Base-by-base conservation (phyloP, 2,329 filamentous ascomycete species). In the Tolypocladium pustulatum region DNA sequence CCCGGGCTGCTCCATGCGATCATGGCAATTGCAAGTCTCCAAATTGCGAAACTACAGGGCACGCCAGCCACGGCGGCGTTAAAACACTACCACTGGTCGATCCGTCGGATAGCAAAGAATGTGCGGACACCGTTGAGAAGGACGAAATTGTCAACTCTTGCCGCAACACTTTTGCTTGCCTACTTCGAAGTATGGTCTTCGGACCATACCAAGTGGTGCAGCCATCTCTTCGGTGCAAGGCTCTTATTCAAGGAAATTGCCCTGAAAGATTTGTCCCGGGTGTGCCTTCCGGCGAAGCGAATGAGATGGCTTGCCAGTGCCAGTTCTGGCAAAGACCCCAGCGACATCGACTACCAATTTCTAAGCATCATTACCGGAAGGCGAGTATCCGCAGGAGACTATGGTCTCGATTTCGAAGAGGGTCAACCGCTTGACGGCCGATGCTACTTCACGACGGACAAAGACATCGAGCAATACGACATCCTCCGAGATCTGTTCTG, bases 111-210 rank as follows among this genome's bases (percentile, higher is more conserved):
- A 20, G 87, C 89, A 8, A 86, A 84, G 64, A 89, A 88, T 54
- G 87, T 97, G 34, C 83, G 84, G 54, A 82, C 89, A 32, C 78
- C 85, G 0, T 80, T 78, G 53, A 85, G 86, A 65, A 84, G 91
- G 57, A 85, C 86, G 10, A 85, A 91, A 58, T 83, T 90, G 10
- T 85, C 90, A 1, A 97, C 91, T 0, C 76, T 97, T n/a, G 93
- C 92, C 9, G 91, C 92, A 2, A 91, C 90, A 0, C 77, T 97
- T 40, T 76, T 97, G 9, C 80, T 99, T 9, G 90, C 87, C 0
- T 97, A 91, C 70, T 97, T 96, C 67, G 94, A 97, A 71, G 90
- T 97, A 22, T 94, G 93, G 86, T 89, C 88, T 40, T 93, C 91
- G 27, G 93, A 99, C 64, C 93, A 97, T 66, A 86, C 88, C 58